Conservation (phyloP, 108 stramenopile genomes). For the Bacterosira constricta region DNA sequence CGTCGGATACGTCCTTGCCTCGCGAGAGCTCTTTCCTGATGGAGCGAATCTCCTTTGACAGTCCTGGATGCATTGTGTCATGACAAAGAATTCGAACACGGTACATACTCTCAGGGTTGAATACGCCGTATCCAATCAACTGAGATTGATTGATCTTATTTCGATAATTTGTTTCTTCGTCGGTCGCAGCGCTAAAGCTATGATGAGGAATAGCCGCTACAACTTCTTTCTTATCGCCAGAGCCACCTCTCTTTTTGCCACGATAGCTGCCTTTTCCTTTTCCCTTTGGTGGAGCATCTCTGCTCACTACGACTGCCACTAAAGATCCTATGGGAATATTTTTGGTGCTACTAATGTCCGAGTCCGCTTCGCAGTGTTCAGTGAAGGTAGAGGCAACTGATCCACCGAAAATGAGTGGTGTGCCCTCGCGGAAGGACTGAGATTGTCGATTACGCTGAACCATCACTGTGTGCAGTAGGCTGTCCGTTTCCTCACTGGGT, state of each 20-base stretch:
- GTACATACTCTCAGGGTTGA: conserved; percentile 88
- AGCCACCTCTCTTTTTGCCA: conserved; percentile 21
- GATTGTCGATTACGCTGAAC: conserved; percentile 78
- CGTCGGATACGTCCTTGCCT: not conserved
- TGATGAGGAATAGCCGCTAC: conserved; percentile 36
- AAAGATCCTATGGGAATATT: conserved; percentile 55
- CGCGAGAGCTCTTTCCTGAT: conserved; percentile 29
- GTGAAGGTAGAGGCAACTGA: conserved; percentile 58
- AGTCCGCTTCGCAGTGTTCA: conserved; percentile 1
- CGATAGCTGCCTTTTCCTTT: conserved; percentile 17
- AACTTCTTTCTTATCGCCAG: not conserved
- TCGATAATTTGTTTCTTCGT: not conserved
- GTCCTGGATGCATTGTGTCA: conserved; percentile 46
- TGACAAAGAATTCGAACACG: conserved; percentile 80
- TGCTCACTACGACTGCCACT: conserved; percentile 65
- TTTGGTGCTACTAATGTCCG: not conserved
- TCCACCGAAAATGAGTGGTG: conserved; percentile 70
- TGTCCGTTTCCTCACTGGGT: not conserved
- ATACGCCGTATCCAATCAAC: conserved; percentile 82
- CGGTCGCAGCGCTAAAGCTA: conserved; percentile 8
- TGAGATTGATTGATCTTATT: conserved; percentile 36
- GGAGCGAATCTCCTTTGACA: conserved; percentile 34
- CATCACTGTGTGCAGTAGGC: conserved; percentile 50
- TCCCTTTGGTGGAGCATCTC: conserved; percentile 15
- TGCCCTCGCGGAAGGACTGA: conserved; percentile 73